phyloP scores from a whole-genome alignment of 2,329 filamentous ascomycete species.

The Colletotrichum acutatum region DNA sequence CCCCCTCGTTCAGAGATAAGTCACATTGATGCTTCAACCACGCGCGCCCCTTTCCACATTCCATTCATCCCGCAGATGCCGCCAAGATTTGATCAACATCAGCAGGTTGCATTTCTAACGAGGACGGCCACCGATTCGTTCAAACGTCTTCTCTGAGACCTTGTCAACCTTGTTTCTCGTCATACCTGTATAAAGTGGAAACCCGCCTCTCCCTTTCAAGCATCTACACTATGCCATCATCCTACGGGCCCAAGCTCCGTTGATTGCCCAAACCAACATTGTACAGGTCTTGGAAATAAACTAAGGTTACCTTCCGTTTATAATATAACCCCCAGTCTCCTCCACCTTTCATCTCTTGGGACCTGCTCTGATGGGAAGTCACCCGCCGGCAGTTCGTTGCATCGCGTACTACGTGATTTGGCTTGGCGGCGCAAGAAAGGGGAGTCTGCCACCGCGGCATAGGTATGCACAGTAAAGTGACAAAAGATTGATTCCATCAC shows the following conservation, averaged over 20 bases:
- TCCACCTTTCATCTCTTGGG: slow-evolving; percentile 13
- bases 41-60: neutral
- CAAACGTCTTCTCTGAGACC: neutral
- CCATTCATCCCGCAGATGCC: neutral
- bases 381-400: slow-evolving; percentile 33
- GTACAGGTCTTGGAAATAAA: neutral
- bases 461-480: too few species aligned
- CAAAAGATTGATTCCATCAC: neutral
- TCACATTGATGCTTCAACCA: neutral
- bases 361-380: slow-evolving; percentile 33
- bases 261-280: neutral
- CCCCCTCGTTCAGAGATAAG: neutral
- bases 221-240: too few species aligned
- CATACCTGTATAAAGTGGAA: neutral
- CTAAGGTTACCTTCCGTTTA: slow-evolving; percentile 12
- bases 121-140: neutral
- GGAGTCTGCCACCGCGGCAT: neutral
- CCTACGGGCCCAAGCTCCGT: neutral
- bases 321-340: neutral
- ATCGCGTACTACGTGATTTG: slow-evolving; percentile 28
- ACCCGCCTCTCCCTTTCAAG: neutral
- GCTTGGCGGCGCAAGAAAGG: slow-evolving; percentile 15
- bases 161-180: neutral
- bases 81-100: slow-evolving; percentile 28
- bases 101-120: neutral